Evolutionary conservation across 805 yeast species (phyloP), one percentile per base, ranked within the genome.

Genomic region (Monosporozyma siamensis): DNA sequence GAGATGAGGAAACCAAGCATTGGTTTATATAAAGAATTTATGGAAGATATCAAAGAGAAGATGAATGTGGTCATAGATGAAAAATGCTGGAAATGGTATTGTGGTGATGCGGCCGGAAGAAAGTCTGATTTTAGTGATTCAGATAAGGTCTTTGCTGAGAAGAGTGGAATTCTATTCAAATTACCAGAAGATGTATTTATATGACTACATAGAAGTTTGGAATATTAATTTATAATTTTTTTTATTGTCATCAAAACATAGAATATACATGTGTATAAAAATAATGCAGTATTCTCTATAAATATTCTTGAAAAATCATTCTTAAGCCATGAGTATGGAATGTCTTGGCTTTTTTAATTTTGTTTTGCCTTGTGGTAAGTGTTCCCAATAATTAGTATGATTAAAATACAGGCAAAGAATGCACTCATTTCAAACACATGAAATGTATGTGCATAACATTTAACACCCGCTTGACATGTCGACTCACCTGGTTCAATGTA

Each of bases 21-120:
- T 1, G 97, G 95, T 0, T 83, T 89, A 95, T 83, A 84, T 79
- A 59, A 69, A 1, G 72, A 69, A 39, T 65, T 83, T 26, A 45
- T 52, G 6, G 51, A 58, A 12, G 79, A 74, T 50, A 46, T 76
- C 11, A 44, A 52, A 22, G 40, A 24, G 11, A 23, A 27, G 11
- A 17, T 48, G 17, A 46, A 47, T 20, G 14, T 36, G 4, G 10
- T 6, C 4, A n/a, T 24, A 5, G 35, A 32, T 32, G 9, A 18
- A 11, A 17, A 18, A 18, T 32, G 35, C 7, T 48, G 52, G 51
- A 38, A 26, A 15, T 59, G 54, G 38, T 92, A 65, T 59, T 89
- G 88, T n/a, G 98, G 98, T 5, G 98, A 90, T 65, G 97, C 97
- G 0, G 97, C 96, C 6, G 98, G 97, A 1, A 68, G 97, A 41